These are phyloP conservation scores for Lenzites betulinus DNA, from an alignment of 768 basidiomycete genomes.

Conservation along the genomic window DNA sequence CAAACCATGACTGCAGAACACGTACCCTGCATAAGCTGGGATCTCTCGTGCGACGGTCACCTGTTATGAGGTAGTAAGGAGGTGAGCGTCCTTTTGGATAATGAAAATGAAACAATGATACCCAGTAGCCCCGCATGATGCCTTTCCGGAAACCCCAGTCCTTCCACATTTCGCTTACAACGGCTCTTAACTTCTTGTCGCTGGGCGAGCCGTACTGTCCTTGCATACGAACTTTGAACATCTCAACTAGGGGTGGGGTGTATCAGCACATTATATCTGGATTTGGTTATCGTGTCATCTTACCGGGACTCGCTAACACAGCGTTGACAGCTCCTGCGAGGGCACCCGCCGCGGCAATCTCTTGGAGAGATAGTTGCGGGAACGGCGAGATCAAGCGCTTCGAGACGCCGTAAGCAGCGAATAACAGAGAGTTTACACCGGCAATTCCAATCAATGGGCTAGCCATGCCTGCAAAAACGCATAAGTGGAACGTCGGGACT, in stretches of 20 bases:
- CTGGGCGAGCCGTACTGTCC: slow-evolving; percentile 84
- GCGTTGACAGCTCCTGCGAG: slow-evolving; percentile 94
- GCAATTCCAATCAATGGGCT: slow-evolving; percentile 92
- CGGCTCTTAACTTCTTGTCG: slow-evolving; percentile 74
- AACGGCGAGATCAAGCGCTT: slow-evolving; percentile 86
- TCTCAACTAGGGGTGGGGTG: slow-evolving; percentile 65
- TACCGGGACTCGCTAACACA: slow-evolving; percentile 87
- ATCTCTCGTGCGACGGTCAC: slow-evolving; percentile 92
- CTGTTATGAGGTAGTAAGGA: slow-evolving; percentile 39
- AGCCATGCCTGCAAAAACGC: slow-evolving; percentile 65
- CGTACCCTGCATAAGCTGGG: slow-evolving; percentile 91
- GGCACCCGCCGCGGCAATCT: slow-evolving; percentile 83
- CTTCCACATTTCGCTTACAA: slow-evolving; percentile 82
- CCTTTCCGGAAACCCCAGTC: slow-evolving; percentile 86
- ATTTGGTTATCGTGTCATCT: slow-evolving; percentile 8
- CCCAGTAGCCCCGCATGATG: slow-evolving; percentile 98
- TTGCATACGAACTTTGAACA: slow-evolving; percentile 99
- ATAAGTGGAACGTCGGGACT: neutral
- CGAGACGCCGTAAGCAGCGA: slow-evolving; percentile 86
- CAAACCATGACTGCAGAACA: slow-evolving; percentile 9
- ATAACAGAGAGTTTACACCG: slow-evolving; percentile 94
- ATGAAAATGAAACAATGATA: slow-evolving; percentile 33
- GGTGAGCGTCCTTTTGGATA: too few relatives aligned
- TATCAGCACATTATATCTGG: neutral
- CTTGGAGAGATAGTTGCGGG: slow-evolving; percentile 74